Percentiles rank a stretch among this genome's conserved stretches.
These are phyloP conservation scores for Choiromyces venosus DNA, from an alignment of 495 filamentous ascomycete species.

Conservation along the genomic window DNA sequence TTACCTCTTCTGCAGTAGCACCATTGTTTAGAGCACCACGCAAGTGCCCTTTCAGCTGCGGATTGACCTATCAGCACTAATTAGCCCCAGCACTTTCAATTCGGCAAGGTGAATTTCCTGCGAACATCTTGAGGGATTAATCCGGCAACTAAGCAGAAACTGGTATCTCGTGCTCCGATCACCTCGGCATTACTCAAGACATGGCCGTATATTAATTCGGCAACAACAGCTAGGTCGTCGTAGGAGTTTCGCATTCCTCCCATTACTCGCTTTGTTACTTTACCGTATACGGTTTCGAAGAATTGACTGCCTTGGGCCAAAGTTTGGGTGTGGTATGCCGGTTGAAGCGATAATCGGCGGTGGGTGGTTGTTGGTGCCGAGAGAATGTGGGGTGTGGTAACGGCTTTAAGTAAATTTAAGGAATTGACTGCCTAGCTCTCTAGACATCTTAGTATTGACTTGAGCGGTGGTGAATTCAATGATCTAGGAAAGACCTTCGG, in stretches of 20 bases:
- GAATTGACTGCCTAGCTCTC: conserved; percentile 51
- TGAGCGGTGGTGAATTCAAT: neutral
- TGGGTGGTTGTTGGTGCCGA: conserved; percentile 50
- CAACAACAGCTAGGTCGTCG: conserved; percentile 51
- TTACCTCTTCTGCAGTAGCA: conserved; percentile 51
- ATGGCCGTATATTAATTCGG: conserved; percentile 52
- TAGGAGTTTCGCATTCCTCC: conserved; percentile 52
- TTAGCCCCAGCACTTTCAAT: conserved; percentile 18
- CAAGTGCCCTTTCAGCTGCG: conserved; percentile 55
- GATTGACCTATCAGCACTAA: conserved; percentile 46
- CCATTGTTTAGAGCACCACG: conserved; percentile 53
- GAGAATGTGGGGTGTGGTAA: conserved; percentile 48
- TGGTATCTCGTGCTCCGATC: conserved; percentile 49
- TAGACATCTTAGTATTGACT: neutral
- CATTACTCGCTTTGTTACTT: conserved; percentile 51
- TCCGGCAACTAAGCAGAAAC: conserved; percentile 54
- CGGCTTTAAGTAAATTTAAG: conserved; percentile 48
- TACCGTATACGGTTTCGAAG: conserved; percentile 53
- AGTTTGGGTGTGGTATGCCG: conserved; percentile 40
- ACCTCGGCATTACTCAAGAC: conserved; percentile 51
- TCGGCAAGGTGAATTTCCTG: neutral
- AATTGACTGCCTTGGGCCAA: conserved; percentile 48
- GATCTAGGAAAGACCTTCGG: conserved; percentile 47
- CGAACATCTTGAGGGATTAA: conserved; percentile 53
- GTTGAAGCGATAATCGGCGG: conserved; percentile 28